These are phyloP conservation scores for Rhinocladiella mackenziei DNA, from an alignment of 2,329 filamentous ascomycete genomes.

Conservation along the genomic window DNA sequence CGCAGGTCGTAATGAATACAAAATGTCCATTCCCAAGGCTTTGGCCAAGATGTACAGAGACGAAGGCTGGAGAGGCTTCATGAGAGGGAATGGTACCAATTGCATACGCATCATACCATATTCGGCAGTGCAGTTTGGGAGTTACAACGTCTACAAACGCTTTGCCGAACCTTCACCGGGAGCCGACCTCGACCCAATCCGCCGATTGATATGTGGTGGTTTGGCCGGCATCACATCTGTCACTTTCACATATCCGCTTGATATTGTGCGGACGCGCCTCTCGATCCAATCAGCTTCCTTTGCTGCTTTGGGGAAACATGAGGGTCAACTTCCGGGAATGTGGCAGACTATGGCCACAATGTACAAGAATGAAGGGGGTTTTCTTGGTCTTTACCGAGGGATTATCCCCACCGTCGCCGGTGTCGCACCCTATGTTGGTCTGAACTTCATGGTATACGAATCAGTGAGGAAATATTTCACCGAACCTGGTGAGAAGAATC, in stretches of 20 bases:
- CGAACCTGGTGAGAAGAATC: conserved; percentile 80
- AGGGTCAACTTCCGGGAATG: conserved; percentile 80
- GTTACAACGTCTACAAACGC: conserved; percentile 95
- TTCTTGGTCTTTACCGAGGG: conserved; percentile 83
- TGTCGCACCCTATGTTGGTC: conserved; percentile 91
- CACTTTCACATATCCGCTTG: conserved; percentile 88
- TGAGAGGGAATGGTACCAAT: conserved; percentile 97
- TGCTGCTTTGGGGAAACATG: conserved; percentile 62
- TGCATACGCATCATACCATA: conserved; percentile 98
- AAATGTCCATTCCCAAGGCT: conserved; percentile 83
- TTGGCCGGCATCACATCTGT: conserved; percentile 93
- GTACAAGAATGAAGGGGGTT: conserved; percentile 86
- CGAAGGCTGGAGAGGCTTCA: conserved; percentile 94
- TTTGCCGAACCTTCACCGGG: conserved; percentile 75
- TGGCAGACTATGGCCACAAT: conserved; percentile 75
- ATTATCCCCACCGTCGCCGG: conserved; percentile 92
- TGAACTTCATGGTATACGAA: conserved; percentile 99
- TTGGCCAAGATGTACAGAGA: conserved; percentile 94
- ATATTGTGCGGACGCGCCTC: conserved; percentile 91
- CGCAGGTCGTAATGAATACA: conserved; percentile 84
- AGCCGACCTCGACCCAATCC: conserved; percentile 66
- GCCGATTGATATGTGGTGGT: conserved; percentile 83
- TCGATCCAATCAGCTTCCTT: conserved; percentile 99
- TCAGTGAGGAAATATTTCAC: conserved; percentile 79
- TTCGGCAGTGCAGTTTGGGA: conserved; percentile 95